These are phyloP conservation scores for Paramecium biaurelia DNA, from an alignment of 73 alveolate species.

Conservation along the genomic window DNA sequence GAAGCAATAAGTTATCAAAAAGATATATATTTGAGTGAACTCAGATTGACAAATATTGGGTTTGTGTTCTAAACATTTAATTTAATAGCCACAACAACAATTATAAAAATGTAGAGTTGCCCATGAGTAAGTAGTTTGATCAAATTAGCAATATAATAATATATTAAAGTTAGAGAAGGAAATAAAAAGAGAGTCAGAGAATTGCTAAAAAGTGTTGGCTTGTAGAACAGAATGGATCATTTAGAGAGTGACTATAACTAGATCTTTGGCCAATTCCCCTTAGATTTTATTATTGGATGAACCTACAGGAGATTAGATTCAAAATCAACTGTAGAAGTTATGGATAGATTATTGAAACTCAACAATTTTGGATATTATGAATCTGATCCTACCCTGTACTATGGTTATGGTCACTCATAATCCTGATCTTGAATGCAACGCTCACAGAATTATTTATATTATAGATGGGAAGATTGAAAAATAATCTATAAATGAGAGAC, in stretches of 20 bases:
- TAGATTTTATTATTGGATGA: constrained; percentile 94
- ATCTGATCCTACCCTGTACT: constrained; percentile 79
- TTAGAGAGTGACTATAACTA: constrained; percentile 98
- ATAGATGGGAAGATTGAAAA: constrained; percentile 81
- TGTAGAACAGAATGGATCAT: constrained; percentile 97
- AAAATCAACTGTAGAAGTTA: constrained; percentile 90
- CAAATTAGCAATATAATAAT: constrained; percentile 22
- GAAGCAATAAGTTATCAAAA: constrained; percentile 78
- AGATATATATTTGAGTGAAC: constrained; percentile 83
- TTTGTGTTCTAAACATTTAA: constrained; percentile 96
- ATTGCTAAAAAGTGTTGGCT: constrained; percentile 89
- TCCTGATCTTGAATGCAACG: constrained; percentile 98
- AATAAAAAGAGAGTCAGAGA: constrained; percentile 70
- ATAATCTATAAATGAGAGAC: constrained; percentile 60
- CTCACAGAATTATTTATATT: constrained; percentile 94
- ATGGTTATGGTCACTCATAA: constrained; percentile 96
- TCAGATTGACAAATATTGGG: constrained; percentile 90
- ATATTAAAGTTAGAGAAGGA: constrained; percentile 38
- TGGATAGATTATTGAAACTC: constrained; percentile 90
- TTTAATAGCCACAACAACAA: constrained; percentile 95
- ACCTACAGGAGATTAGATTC: constrained; percentile 98
- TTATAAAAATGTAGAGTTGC: constrained; percentile 93
- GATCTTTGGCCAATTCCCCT: constrained; percentile 97
- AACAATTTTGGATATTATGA: constrained; percentile 92
- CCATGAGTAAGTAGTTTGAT: constrained; percentile 77